phyloP scores from a whole-genome alignment of 139 green algal genomes.

The Raphidocelis subcapitata region DNA sequence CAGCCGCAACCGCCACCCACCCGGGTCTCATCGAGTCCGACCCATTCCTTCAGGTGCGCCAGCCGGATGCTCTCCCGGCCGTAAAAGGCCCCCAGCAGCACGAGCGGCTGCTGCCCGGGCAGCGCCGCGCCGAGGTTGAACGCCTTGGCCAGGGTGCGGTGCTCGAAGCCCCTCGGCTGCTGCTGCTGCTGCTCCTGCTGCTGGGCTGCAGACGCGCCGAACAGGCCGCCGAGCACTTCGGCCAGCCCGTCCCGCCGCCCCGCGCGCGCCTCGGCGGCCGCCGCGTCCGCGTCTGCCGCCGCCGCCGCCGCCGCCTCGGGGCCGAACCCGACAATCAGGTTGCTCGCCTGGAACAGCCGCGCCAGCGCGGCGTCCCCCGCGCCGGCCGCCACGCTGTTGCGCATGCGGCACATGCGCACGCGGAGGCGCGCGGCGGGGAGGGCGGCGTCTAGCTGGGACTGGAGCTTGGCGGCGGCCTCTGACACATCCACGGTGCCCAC shows the following conservation, averaged over 20 bases:
- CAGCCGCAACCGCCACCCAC: conserved; percentile 10
- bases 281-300: neutral
- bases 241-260: too few species aligned
- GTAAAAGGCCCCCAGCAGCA: conserved; percentile 45
- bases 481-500: conserved; percentile 31
- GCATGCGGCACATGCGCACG: conserved; percentile 28
- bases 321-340: conserved; percentile 38
- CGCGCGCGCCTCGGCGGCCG: neutral
- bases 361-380: conserved; percentile 7
- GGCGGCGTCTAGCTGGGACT: conserved; percentile 10
- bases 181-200: neutral
- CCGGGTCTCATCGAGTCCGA: conserved; percentile 28
- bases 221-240: too few species aligned
- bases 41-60: conserved; percentile 35
- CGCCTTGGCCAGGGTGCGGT: neutral
- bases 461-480: neutral
- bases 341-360: conserved; percentile 40
- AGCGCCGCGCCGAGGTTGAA: conserved; percentile 27
- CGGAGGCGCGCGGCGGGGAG: conserved; percentile 5
- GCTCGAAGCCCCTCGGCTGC: neutral
- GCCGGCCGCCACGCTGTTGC: conserved; percentile 34
- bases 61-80: conserved; percentile 13
- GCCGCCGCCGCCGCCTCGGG: neutral
- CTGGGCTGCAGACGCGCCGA: neutral
- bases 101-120: conserved; percentile 25